Evolutionary conservation across 768 basidiomycete genomes (phyloP).

Genomic region (Tulasnella calospora): DNA sequence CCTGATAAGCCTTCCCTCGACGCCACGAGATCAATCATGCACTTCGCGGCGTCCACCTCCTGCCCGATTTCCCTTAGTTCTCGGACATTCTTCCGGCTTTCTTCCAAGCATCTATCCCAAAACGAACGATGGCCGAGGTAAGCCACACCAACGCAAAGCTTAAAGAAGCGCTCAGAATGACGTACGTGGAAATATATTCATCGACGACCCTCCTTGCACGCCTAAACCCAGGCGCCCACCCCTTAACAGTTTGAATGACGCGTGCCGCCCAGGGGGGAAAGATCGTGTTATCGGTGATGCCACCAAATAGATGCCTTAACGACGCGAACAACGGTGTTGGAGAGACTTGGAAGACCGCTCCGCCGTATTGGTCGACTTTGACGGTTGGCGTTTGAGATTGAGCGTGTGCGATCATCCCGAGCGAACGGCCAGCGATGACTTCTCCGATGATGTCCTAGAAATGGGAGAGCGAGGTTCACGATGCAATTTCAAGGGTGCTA

Average conservation of each 20-base stretch:
- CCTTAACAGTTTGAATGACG: not conserved
- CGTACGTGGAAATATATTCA: not conserved
- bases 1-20: not conserved
- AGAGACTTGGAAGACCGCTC: not conserved
- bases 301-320: not conserved
- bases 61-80: not conserved
- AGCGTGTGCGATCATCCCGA: conserved; percentile 1
- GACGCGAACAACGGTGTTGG: not conserved
- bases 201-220: not conserved
- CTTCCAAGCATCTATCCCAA: not conserved
- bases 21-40: not conserved
- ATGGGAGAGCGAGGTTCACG: not conserved
- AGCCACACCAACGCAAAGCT: not conserved
- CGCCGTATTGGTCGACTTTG: conserved; percentile 2
- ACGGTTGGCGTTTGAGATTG: not conserved
- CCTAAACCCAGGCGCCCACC: not conserved
- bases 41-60: not conserved
- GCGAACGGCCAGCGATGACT: not conserved
- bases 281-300: not conserved
- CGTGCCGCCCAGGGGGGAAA: not conserved
- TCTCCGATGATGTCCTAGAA: conserved; percentile 4
- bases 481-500: not conserved
- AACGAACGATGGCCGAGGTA: not conserved
- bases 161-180: not conserved
- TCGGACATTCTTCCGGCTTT: conserved; percentile 2